Evolutionary conservation across 2,329 filamentous ascomycete species (phyloP).

Genomic region (Arthrocladium fulminans): DNA sequence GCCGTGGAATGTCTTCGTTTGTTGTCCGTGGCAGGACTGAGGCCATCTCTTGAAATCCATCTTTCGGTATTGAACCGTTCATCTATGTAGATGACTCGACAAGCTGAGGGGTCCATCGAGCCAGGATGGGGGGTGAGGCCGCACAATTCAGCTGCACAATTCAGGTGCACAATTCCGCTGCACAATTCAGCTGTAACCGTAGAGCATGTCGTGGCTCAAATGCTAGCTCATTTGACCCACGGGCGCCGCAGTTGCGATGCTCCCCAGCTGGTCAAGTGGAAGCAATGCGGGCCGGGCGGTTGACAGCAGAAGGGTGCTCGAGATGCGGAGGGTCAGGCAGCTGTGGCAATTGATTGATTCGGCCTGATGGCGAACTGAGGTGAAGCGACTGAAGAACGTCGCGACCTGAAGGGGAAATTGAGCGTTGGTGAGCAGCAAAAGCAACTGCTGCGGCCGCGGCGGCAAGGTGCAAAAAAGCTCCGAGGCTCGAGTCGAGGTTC

Average conservation of each 20-base stretch:
- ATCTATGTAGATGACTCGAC: conserved; percentile 39
- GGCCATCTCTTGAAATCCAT: conserved; percentile 33
- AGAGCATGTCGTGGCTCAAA: conserved; percentile 1
- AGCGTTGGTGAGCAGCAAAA: not conserved
- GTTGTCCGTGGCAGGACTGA: conserved; percentile 1
- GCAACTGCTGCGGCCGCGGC: not conserved
- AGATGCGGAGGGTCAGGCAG: no score
- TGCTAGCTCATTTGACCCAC: conserved; percentile 3
- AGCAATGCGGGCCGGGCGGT: not conserved
- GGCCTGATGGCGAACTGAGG: no score
- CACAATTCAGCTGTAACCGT: not conserved
- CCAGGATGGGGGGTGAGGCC: conserved; percentile 1
- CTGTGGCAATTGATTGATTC: no score
- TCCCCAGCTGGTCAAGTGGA: not conserved
- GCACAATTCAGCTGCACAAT: no score
- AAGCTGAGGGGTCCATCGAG: conserved; percentile 34
- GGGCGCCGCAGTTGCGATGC: not conserved
- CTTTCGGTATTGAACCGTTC: conserved; percentile 36
- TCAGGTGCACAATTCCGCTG: no score
- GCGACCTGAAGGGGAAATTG: not conserved
- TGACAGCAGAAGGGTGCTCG: not conserved
- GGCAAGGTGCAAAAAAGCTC: not conserved
- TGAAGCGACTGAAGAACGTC: no score
- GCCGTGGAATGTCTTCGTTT: conserved; percentile 21
- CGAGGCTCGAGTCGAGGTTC: not conserved